These are phyloP conservation scores for Scheffersomyces spartinae DNA, from an alignment of 805 yeast genomes.

Conservation along the genomic window DNA sequence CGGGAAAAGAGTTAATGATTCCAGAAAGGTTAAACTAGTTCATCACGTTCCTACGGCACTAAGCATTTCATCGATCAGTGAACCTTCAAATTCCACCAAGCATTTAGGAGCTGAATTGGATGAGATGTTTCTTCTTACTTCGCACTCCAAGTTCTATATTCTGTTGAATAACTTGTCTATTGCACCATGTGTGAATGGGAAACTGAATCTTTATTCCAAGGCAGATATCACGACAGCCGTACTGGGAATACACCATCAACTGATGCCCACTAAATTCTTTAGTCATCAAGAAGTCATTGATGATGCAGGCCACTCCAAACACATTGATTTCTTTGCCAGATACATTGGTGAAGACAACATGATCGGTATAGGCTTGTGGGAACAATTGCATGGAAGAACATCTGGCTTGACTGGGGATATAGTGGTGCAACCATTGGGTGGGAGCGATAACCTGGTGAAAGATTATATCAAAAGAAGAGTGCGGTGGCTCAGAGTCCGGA, in stretches of 20 bases:
- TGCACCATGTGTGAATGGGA: slow-evolving; percentile 90
- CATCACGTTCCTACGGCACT: slow-evolving; percentile 75
- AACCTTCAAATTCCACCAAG: slow-evolving; percentile 9
- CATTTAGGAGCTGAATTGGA: slow-evolving; percentile 58
- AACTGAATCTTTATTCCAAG: slow-evolving; percentile 65
- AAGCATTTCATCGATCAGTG: slow-evolving; percentile 19
- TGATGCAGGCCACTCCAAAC: too few relatives aligned
- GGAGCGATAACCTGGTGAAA: slow-evolving; percentile 26
- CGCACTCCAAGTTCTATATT: slow-evolving; percentile 78
- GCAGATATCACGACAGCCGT: slow-evolving; percentile 56
- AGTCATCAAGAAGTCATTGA: neutral
- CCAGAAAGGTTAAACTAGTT: slow-evolving; percentile 47
- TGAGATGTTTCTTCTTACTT: slow-evolving; percentile 73
- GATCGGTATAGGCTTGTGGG: slow-evolving; percentile 84
- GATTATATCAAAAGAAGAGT: slow-evolving; percentile 62
- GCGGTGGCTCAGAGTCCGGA: slow-evolving; percentile 79
- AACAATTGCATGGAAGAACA: slow-evolving; percentile 50
- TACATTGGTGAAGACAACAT: slow-evolving; percentile 89
- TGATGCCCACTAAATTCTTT: neutral
- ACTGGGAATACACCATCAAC: slow-evolving; percentile 8
- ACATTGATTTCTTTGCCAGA: slow-evolving; percentile 56
- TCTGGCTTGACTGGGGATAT: slow-evolving; percentile 71
- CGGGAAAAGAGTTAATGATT: slow-evolving; percentile 22
- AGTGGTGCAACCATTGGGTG: slow-evolving; percentile 59
- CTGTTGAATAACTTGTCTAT: slow-evolving; percentile 61